Evolutionary conservation across 208 protist species (phyloP), one percentile per base, ranked within the genome.

Genomic region (Kentomonas sorsogonicus): DNA sequence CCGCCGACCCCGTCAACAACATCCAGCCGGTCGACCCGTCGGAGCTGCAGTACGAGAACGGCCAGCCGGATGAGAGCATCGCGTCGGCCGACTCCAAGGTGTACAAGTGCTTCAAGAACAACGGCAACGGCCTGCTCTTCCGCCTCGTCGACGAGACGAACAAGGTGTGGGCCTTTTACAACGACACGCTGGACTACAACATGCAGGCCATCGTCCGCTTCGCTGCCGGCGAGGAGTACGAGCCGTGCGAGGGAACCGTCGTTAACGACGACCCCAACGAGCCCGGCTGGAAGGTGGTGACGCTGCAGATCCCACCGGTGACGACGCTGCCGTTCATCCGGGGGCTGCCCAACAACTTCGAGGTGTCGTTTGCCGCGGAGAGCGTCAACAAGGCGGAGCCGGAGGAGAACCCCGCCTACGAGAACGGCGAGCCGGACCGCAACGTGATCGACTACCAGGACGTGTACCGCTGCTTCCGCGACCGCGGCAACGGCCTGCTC

Each of bases 81-180:
- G n/a, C n/a, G n/a, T n/a, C n/a, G n/a, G n/a, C n/a, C 25, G 89
- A 93, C 58, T 72, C 84, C 54, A 73, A 60, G 52, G 67, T 93
- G 22, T 93, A 86, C 62, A 73, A 73, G 63, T 86, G 78, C 74
- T 86, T 86, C 65, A 82, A 86, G 65, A 61, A 83, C 60, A 78
- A 70, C 47, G 79, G 79, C 47, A 86, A 86, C 34, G 79, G 79
- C 15, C 69, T 86, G 22, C 66, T 86, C 39, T 86, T 86, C 60
- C 74, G 79, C 23, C 66, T 86, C n/a, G 79, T 86, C 33, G 66
- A 81, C 33, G 51, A 69, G 39, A 60, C 44, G n/a, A 29, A 33
- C 1, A 51, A 60, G 0, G 50, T 20, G 16, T 86, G 79, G 76
- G 50, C 44, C 53, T 86, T 86, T 40, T 83, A 83, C 72, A 86